Evolutionary conservation across 2,329 filamentous ascomycete genomes (phyloP).

Genomic region (Penicillium corylophilum): DNA sequence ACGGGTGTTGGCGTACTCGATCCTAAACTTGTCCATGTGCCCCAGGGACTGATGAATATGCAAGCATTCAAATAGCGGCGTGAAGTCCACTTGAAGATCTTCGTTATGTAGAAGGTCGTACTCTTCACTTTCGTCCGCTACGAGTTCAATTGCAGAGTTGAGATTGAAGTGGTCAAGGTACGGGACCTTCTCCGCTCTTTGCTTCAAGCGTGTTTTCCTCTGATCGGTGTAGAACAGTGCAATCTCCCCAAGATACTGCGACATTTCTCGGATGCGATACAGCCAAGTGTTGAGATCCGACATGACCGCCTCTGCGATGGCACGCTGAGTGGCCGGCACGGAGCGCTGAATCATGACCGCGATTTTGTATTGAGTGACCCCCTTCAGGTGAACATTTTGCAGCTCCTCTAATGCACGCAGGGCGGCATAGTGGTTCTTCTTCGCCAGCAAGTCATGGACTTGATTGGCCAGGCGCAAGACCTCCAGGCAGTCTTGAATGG

Average conservation of each 20-base stretch:
- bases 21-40: conserved; percentile 84
- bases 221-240: conserved; percentile 95
- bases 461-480: conserved; percentile 91
- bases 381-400: conserved; percentile 92
- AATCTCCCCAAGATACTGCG: conserved; percentile 92
- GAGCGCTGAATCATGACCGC: conserved; percentile 95
- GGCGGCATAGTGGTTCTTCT: conserved; percentile 94
- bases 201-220: conserved; percentile 76
- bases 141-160: conserved; percentile 92
- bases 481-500: conserved; percentile 85
- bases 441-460: conserved; percentile 84
- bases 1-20: conserved; percentile 88
- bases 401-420: conserved; percentile 91
- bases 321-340: conserved; percentile 85
- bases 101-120: conserved; percentile 96
- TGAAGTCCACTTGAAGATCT: conserved; percentile 91
- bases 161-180: conserved; percentile 82
- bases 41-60: conserved; percentile 96
- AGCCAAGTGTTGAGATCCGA: conserved; percentile 95
- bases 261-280: conserved; percentile 90
- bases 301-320: conserved; percentile 96
- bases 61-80: conserved; percentile 87
- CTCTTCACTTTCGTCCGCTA: conserved; percentile 92
- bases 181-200: conserved; percentile 72
- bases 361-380: conserved; percentile 90